These are phyloP conservation scores for Speleostelium caveatum DNA, from an alignment of 78 protist genomes.

Conservation along the genomic window DNA sequence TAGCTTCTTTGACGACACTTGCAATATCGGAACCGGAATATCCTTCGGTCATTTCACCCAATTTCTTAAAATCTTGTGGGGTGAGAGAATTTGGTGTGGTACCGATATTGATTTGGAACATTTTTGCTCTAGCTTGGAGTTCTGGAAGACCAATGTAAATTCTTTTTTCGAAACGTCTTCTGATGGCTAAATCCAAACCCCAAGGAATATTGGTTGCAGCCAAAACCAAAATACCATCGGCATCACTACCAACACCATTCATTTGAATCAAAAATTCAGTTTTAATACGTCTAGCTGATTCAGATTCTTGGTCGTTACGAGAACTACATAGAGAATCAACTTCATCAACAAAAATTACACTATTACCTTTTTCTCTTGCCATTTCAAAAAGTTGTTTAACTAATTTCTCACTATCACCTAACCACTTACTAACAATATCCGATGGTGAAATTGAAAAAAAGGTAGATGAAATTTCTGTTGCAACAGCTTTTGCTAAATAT, in stretches of 20 bases:
- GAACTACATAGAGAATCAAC: conserved; percentile 95
- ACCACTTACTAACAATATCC: conserved; percentile 97
- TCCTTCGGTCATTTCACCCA: conserved; percentile 91
- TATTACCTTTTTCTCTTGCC: conserved; percentile 95
- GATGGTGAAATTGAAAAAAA: conserved; percentile 97
- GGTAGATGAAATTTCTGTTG: conserved; percentile 97
- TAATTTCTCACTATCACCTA: conserved; percentile 97
- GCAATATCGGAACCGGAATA: conserved; percentile 96
- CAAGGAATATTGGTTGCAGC: conserved; percentile 99
- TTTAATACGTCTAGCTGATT: conserved; percentile 96
- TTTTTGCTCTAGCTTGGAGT: conserved; percentile 86
- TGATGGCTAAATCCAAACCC: conserved; percentile 97
- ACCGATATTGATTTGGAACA: conserved; percentile 94
- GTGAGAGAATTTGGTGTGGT: conserved; percentile 84
- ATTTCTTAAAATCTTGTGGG: conserved; percentile 59
- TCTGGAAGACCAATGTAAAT: conserved; percentile 84
- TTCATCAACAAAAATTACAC: conserved; percentile 99
- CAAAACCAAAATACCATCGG: conserved; percentile 96
- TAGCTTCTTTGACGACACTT: conserved; percentile 92
- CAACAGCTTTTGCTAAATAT: conserved; percentile 99
- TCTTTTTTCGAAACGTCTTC: conserved; percentile 92
- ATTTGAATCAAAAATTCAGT: conserved; percentile 99
- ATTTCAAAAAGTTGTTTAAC: conserved; percentile 95
- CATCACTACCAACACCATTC: conserved; percentile 95
- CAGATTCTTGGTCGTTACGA: conserved; percentile 95